These are phyloP conservation scores for Funneliformis mosseae DNA, from an alignment of 192 early-diverging fungal species.

Conservation along the genomic window DNA sequence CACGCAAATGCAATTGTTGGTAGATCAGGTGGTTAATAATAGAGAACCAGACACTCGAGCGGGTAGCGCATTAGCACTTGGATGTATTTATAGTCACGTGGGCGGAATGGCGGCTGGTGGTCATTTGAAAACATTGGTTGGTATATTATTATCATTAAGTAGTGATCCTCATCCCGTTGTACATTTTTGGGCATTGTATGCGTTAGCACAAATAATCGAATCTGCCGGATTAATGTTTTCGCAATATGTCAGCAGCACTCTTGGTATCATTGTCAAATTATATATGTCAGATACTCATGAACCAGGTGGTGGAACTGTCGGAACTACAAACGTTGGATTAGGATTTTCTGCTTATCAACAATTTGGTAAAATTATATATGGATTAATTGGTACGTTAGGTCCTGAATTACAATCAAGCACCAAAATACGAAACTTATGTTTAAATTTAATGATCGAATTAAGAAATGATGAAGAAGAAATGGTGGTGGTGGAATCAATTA, in stretches of 20 bases:
- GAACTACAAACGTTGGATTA: slow-evolving; percentile 62
- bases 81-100: slow-evolving; percentile 83
- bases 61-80: slow-evolving; percentile 88
- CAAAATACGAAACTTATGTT: slow-evolving; percentile 76
- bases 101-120: slow-evolving; percentile 85
- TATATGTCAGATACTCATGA: slow-evolving; percentile 89
- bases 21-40: slow-evolving; percentile 86
- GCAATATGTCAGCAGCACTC: slow-evolving; percentile 83
- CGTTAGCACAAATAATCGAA: slow-evolving; percentile 82
- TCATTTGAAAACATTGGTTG: slow-evolving; percentile 86
- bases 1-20: slow-evolving; percentile 72
- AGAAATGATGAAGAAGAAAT: slow-evolving; percentile 73
- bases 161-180: slow-evolving; percentile 93
- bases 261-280: slow-evolving; percentile 86
- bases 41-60: slow-evolving; percentile 93
- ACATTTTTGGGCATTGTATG: slow-evolving; percentile 89
- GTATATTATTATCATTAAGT: slow-evolving; percentile 86
- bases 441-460: slow-evolving; percentile 78
- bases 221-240: slow-evolving; percentile 92
- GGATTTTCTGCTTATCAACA: slow-evolving; percentile 67
- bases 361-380: slow-evolving; percentile 87
- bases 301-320: slow-evolving; percentile 63
- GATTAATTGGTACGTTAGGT: slow-evolving; percentile 85
- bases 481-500: slow-evolving; percentile 81
- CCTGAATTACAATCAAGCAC: slow-evolving; percentile 83